These are phyloP conservation scores for Globisporangium barbulae DNA, from an alignment of 352 stramenopile genomes.

Conservation along the genomic window DNA sequence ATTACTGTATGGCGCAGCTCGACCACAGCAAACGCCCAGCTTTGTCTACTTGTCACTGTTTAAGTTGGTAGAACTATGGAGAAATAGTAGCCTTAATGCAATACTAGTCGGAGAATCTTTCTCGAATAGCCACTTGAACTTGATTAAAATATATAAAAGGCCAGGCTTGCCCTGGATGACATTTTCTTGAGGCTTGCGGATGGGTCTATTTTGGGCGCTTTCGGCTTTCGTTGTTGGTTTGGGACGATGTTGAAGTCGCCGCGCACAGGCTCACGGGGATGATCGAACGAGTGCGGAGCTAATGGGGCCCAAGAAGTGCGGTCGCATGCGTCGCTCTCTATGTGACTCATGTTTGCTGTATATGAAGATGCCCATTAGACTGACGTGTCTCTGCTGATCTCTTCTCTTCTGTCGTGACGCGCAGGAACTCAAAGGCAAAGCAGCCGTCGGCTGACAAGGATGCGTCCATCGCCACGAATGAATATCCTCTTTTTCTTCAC, in stretches of 20 bases:
- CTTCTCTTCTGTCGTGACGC: not conserved
- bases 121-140: not conserved
- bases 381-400: not conserved
- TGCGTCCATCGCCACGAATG: slow-evolving; percentile 62
- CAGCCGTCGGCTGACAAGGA: slow-evolving; percentile 24
- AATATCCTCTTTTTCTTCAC: slow-evolving; percentile 49
- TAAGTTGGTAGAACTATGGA: not conserved
- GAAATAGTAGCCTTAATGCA: not conserved
- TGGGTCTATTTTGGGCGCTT: slow-evolving; percentile 8
- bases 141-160: not conserved
- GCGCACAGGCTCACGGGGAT: not conserved
- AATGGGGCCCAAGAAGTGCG: slow-evolving; percentile 50
- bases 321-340: not conserved
- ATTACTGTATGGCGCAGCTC: not conserved
- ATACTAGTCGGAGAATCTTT: not conserved
- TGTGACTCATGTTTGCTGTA: not conserved
- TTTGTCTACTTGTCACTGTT: not conserved
- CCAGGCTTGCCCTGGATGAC: not conserved
- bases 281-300: not conserved
- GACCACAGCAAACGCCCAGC: not conserved
- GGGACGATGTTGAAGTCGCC: not conserved
- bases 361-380: not conserved
- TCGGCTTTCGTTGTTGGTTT: not conserved
- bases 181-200: too few species aligned
- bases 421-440: slow-evolving; percentile 15